Conservation (phyloP, 805 yeast species). For the Metschnikowia henanensis region DNA sequence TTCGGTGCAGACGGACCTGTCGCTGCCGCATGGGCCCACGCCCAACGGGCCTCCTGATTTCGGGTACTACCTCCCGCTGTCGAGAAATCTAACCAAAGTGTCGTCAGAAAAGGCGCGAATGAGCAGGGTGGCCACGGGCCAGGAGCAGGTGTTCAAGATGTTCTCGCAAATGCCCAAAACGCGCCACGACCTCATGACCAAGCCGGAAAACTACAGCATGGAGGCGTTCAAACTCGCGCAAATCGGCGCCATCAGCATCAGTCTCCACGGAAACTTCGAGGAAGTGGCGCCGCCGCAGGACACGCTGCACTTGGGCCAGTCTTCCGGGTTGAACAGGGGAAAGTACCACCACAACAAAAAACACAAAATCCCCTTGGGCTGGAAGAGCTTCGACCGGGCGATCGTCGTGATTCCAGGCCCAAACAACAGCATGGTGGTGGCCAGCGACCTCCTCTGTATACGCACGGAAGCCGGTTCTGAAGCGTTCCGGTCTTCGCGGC, state of each 20-base stretch:
- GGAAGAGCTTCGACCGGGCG: conserved; percentile 83
- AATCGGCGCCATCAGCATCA: conserved; percentile 73
- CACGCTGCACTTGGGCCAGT: conserved; percentile 21
- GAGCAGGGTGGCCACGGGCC: conserved; percentile 66
- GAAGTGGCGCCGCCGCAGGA: conserved; percentile 62
- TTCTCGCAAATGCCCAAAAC: conserved; percentile 78
- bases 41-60: conserved; percentile 42
- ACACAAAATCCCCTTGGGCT: conserved; percentile 40
- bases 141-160: conserved; percentile 55
- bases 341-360: conserved; percentile 24
- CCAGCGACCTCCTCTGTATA: conserved; percentile 76
- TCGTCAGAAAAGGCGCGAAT: conserved; percentile 54
- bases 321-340: conserved; percentile 17
- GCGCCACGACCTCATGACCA: conserved; percentile 63
- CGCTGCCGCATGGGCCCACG: conserved; percentile 52
- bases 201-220: conserved; percentile 69
- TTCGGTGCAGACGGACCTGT: conserved; percentile 73
- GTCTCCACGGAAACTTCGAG: conserved; percentile 81
- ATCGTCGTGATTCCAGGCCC: conserved; percentile 75
- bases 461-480: conserved; percentile 23
- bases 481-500: conserved; percentile 16
- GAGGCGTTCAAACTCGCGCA: conserved; percentile 74
- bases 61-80: conserved; percentile 67
- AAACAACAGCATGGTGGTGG: conserved; percentile 72
- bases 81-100: conserved; percentile 74